Base-by-base conservation (phyloP, 139 green algal species). In the Ettlia oleoabundans region DNA sequence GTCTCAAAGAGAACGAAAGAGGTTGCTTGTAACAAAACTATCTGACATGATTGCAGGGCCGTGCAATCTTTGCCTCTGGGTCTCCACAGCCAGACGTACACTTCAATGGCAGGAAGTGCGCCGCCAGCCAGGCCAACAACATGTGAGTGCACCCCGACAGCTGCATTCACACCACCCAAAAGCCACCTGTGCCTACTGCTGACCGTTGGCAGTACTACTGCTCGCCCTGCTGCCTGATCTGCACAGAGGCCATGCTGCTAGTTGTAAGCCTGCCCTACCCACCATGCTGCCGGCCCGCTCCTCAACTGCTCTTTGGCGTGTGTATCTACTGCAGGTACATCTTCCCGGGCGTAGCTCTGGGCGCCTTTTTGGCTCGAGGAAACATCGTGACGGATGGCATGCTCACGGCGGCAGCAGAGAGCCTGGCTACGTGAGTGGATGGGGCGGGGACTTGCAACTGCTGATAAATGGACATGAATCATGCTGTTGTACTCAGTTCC, bases 1-100 rank as follows among this genome's bases (percentile, higher is more conserved):
- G 47, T 58, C 15, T 58, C 13, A 58, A 24, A 15, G 15, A 15
- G 47, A 58, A 10, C 47, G 47, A 24, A 15, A 58, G 13, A 15
- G 47, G 47, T 58, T 10, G 13, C 13, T 55, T 3, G 26, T 7
- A 10, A 28, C 24, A 43, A 15, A 22, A 2, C 21, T 32, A n/a
- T 30, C 37, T 8, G 47, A 4, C 41, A 47, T 24, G n/a, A 85
- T 86, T 63, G 64, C 81, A 74, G 19, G 91, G 88, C 18, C 76
- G 90, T 21, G 89, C 88, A 33, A 92, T 97, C 41, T 97, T 96
- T 85, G 92, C 93, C 35, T 88, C 78, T 2, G 94, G 94, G n/a
- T 92, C 83, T 40, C 93, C 94, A 6, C 90, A 95, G 65, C 55
- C 76, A 40, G 86, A 94, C 41, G 86, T 92, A 24, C 53, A 86